Evolutionary conservation across 2,329 filamentous ascomycete genomes (phyloP).

Genomic region (Colletotrichum sojae): DNA sequence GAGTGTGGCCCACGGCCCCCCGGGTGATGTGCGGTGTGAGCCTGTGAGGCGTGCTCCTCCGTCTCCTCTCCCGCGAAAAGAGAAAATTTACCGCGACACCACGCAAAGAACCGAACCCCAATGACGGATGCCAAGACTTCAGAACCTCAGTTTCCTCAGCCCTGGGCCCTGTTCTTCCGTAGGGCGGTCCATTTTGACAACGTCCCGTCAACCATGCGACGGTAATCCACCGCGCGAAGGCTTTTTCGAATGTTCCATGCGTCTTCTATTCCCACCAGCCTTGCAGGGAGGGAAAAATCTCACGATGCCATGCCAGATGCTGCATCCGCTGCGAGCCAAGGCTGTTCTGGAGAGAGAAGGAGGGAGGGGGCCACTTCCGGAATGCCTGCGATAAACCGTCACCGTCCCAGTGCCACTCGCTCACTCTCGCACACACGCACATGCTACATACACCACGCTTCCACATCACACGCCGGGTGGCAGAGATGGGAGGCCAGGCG

Average conservation of each 20-base stretch:
- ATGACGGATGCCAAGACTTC: constrained; percentile 41
- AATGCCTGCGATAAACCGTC: constrained; percentile 6
- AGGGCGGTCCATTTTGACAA: constrained; percentile 39
- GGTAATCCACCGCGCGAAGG: constrained; percentile 38
- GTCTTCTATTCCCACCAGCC: constrained; percentile 26
- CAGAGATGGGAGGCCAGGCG: too few relatives aligned
- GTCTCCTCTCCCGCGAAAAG: constrained; percentile 30
- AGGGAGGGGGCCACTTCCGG: background rate
- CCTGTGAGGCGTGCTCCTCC: constrained; percentile 5
- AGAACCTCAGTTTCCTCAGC: constrained; percentile 40
- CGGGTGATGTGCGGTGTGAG: constrained; percentile 11
- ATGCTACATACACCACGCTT: background rate
- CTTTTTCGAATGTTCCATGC: constrained; percentile 40
- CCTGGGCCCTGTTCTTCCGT: constrained; percentile 39
- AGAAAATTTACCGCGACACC: constrained; percentile 31
- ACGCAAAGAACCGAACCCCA: constrained; percentile 33
- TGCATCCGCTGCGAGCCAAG: constrained; percentile 26
- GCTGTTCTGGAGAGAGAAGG: background rate
- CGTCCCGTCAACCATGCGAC: constrained; percentile 39
- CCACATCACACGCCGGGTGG: background rate
- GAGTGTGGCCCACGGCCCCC: constrained; percentile 16
- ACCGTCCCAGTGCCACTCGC: constrained; percentile 14
- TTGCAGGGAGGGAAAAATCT: constrained; percentile 18
- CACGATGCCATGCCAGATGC: constrained; percentile 20
- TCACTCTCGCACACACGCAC: constrained; percentile 11